Evolutionary conservation across 2,329 filamentous ascomycete species (phyloP).

Genomic region (Knoxdaviesia capensis): DNA sequence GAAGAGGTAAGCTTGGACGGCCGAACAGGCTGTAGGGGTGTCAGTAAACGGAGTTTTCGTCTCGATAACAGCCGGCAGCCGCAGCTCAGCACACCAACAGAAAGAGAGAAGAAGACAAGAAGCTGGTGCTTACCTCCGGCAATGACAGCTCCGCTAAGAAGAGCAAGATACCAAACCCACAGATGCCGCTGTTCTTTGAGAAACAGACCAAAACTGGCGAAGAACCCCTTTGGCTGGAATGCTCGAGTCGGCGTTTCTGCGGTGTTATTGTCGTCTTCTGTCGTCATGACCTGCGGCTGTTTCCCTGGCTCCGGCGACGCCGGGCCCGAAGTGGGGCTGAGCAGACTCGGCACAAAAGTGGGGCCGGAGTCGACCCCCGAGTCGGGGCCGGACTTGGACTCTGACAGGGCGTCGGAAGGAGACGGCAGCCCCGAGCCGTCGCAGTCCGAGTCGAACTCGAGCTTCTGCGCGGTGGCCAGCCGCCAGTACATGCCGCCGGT

Average conservation of each 20-base stretch:
- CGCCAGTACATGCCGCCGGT: constrained; percentile 20
- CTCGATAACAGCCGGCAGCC: not conserved
- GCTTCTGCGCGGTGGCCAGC: constrained; percentile 16
- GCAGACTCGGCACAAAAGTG: constrained; percentile 1
- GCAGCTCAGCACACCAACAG: not conserved
- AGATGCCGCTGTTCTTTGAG: constrained; percentile 2
- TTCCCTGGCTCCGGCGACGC: constrained; percentile 3
- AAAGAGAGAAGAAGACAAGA: not conserved
- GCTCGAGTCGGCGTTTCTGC: not conserved
- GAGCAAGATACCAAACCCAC: constrained; percentile 5
- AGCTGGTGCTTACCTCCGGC: constrained; percentile 3
- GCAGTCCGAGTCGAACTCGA: constrained; percentile 5
- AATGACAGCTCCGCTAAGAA: constrained; percentile 3
- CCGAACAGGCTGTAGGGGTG: not conserved
- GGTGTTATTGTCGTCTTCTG: not conserved
- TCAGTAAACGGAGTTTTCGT: not conserved
- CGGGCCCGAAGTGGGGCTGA: constrained; percentile 2
- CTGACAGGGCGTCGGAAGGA: constrained; percentile 1
- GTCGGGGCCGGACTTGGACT: constrained; percentile 3
- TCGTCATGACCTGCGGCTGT: constrained; percentile 2
- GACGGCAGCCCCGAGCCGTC: too few species aligned
- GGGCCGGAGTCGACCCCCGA: constrained; percentile 4
- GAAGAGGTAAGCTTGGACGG: constrained; percentile 6
- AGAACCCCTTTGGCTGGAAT: not conserved
- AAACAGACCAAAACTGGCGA: constrained; percentile 3